Evolutionary conservation across 352 stramenopile species (phyloP).

Genomic region (Pythium brassicae): DNA sequence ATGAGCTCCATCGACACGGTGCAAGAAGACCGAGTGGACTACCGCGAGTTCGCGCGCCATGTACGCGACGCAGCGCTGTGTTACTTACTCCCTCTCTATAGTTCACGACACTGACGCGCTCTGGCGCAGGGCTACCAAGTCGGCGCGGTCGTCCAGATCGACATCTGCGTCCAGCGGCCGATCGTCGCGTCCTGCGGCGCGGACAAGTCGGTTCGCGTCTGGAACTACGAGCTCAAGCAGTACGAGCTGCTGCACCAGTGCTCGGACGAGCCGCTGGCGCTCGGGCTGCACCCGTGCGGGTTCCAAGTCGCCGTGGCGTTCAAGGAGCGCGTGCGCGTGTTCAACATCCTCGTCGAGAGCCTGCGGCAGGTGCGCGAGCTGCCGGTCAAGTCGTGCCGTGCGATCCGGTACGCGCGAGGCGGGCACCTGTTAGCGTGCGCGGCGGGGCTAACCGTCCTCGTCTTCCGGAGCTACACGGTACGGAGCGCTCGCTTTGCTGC

Average conservation of each 20-base stretch:
- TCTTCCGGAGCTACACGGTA: constrained; percentile 67
- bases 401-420: constrained; percentile 55
- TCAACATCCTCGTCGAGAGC: constrained; percentile 66
- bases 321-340: constrained; percentile 74
- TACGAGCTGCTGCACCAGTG: constrained; percentile 69
- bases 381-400: constrained; percentile 59
- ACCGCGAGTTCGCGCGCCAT: constrained; percentile 48
- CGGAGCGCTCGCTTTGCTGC: too few species aligned
- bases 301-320: constrained; percentile 73
- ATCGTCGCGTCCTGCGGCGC: constrained; percentile 76
- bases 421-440: constrained; percentile 76
- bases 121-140: constrained; percentile 46
- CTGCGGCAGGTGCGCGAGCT: constrained; percentile 62
- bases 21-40: constrained; percentile 73
- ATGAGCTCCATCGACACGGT: constrained; percentile 73
- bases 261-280: constrained; percentile 52
- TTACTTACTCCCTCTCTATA: too few species aligned
- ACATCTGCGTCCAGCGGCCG: constrained; percentile 80
- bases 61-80: constrained; percentile 20
- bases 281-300: constrained; percentile 64
- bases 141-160: constrained; percentile 61
- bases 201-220: constrained; percentile 85
- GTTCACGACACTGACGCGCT: not conserved
- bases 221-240: constrained; percentile 73
- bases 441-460: constrained; percentile 54